Percentiles rank a stretch among this genome's conserved stretches.
Evolutionary conservation across 805 yeast species (phyloP).

Genomic region (Cephaloascus albidus): DNA sequence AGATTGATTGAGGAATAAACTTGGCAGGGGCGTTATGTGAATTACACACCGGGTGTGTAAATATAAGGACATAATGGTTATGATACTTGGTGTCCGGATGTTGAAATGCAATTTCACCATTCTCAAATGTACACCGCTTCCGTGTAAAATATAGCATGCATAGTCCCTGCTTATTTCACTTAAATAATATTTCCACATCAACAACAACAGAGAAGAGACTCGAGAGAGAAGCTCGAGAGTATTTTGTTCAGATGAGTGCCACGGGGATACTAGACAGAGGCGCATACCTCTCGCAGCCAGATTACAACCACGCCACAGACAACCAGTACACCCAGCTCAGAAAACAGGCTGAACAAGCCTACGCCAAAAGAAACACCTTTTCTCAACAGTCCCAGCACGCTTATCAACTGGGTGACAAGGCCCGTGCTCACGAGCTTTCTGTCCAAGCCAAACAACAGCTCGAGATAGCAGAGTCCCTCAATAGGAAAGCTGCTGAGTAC

Average conservation of each 20-base stretch:
- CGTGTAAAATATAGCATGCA: too few relatives aligned
- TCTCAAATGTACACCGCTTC: too few relatives aligned
- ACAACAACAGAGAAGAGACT: too few relatives aligned
- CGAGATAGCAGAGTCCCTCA: constrained; percentile 55
- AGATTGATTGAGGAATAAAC: too few relatives aligned
- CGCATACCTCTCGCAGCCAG: constrained; percentile 19
- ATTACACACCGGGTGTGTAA: too few relatives aligned
- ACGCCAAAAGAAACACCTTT: constrained; percentile 41
- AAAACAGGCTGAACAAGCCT: constrained; percentile 59
- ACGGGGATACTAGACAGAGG: constrained; percentile 3
- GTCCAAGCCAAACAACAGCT: constrained; percentile 54
- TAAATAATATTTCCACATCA: too few relatives aligned
- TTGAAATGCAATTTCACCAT: too few relatives aligned
- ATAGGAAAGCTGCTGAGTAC: constrained; percentile 79
- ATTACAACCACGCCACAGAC: constrained; percentile 71
- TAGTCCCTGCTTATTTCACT: too few relatives aligned
- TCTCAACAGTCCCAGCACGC: constrained; percentile 70
- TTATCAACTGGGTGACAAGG: constrained; percentile 64
- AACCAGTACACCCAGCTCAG: constrained; percentile 54
- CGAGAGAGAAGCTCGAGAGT: too few relatives aligned
- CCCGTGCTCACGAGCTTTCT: constrained; percentile 64
- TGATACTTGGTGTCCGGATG: too few relatives aligned
- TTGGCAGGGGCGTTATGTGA: too few relatives aligned
- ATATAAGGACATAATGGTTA: too few relatives aligned
- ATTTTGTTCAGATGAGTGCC: constrained; percentile 3